Evolutionary conservation across 345 rosid species (phyloP), one percentile per base, ranked within the genome.

Genomic region (Conringia planisiliqua): DNA sequence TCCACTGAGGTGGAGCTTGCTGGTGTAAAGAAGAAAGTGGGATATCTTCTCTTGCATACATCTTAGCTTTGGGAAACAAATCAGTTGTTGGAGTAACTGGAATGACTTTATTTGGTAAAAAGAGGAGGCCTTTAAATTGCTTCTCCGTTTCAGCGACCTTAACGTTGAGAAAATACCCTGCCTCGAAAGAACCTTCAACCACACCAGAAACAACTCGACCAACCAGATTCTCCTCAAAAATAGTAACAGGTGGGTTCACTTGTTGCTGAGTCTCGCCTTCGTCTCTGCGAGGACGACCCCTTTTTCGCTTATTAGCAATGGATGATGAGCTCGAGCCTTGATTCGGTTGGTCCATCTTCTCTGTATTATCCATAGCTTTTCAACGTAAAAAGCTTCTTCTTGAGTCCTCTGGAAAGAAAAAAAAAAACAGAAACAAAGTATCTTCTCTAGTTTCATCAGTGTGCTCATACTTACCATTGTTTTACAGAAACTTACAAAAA

Each of bases 161-260:
- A 6, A 88, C 92, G 32, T 76, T 81, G 59, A 90, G 83, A 47
- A 90, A 80, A 73, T 88, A 90, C 16, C 92, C 93, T 6, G 88
- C 93, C 60, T 87, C 93, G 66, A 90, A 90, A 48, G 87, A 72
- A 64, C 90, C 93, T 69, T 87, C 97, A 58, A 90, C 85, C 47
- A 88, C 85, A 40, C 97, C 97, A 63, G 86, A 77, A 68, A 90
- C 86, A 59, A 76, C 73, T 70, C 75, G 83, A 54, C 97, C 97
- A 16, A 87, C 79, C 90, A 88, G 75, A 68, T 35, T 70, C 27
- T 71, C 80, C 56, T 46, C 77, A 27, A 39, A 68, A 40, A 13
- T 64, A 33, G 64, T 51, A 36, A 75, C 63, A 5, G 39, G 74
- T 12, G 24, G 47, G 52, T 40, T 69, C 79, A 57, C 71, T 17